Evolutionary conservation across 176 grass and related monocot genomes (phyloP), one percentile per base, ranked within the genome.

Genomic region (Panicum miliaceum): DNA sequence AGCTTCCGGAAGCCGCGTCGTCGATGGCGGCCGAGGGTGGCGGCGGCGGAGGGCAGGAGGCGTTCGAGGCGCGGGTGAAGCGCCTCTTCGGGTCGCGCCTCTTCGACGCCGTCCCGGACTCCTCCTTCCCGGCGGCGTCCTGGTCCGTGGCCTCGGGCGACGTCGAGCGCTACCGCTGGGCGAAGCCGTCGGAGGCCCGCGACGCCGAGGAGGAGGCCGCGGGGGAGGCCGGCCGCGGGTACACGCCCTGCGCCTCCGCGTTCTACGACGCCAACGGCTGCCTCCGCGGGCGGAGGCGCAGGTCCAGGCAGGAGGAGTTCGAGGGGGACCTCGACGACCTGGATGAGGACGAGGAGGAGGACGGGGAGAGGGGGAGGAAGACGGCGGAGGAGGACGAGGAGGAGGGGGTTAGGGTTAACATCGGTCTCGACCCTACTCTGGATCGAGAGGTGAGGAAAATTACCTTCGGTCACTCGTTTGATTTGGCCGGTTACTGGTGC

Each of bases 381-480:
- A 22, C 85, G 40, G 59, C 37, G 18, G 82, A 68, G 59, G 76
- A 59, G 34, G 85, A 84, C 73, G 94, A 97, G 6, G 94, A 83
- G 32, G 89, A 92, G 20, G 89, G 85, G 57, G 64, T 99, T 90
- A 90, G 91, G 90, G 79, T 89, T 92, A 94, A 86, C 10, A 91
- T 96, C 26, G 97, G 93, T 37, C 91, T 96, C 42, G 97, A 99
- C 91, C 97, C 97, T 4, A 92, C 97, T 34, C 86, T 96, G 50
- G 97, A 99, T 89, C 67, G 85, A 51, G 97, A 99, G 97, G 97
- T 99, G 75, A 85, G 81, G 7, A 16, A 83, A 74, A 12, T 68
- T 18, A 19, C 10, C 40, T 48, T n/a, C 2, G 6, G 56, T 19
- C 26, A 59, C 58, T 57, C 0, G 18, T 90, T 64, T 62, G 16